These are phyloP conservation scores for Ascocoryne sarcoides DNA, from an alignment of 2,329 filamentous ascomycete species.

Conservation along the genomic window DNA sequence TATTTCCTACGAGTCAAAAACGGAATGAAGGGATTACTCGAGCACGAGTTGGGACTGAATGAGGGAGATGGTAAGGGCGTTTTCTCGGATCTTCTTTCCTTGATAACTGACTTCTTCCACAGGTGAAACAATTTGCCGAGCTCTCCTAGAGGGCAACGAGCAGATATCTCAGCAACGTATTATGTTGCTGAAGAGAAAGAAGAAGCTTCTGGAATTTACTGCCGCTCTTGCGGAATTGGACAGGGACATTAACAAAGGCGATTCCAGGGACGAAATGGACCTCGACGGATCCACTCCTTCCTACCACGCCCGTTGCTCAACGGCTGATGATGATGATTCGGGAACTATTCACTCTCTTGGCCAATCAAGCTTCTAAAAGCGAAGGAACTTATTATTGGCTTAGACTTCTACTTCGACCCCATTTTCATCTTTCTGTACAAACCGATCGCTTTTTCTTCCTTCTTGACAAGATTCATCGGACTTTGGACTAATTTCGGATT, in stretches of 20 bases:
- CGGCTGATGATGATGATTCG: too few species aligned
- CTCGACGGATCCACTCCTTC: too few species aligned
- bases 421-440: too few species aligned
- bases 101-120: not conserved
- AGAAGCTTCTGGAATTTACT: not conserved
- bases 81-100: not conserved
- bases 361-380: too few species aligned
- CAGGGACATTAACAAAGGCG: not conserved
- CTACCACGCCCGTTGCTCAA: too few species aligned
- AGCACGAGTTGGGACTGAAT: slow-evolving; percentile 3
- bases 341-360: too few species aligned
- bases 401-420: too few species aligned
- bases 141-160: slow-evolving; percentile 1
- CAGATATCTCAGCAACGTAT: not conserved
- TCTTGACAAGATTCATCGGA: too few species aligned
- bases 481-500: too few species aligned
- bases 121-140: slow-evolving; percentile 2
- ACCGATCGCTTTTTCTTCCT: too few species aligned
- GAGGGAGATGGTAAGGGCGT: not conserved
- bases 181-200: not conserved
- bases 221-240: not conserved
- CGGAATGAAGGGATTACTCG: slow-evolving; percentile 1
- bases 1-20: slow-evolving; percentile 3
- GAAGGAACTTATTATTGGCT: too few species aligned
- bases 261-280: too few species aligned